Percentiles rank a stretch among this genome's conserved stretches.
Evolutionary conservation across 176 grass and related monocot species (phyloP).

Genomic region (Tillandsia fasciculata): DNA sequence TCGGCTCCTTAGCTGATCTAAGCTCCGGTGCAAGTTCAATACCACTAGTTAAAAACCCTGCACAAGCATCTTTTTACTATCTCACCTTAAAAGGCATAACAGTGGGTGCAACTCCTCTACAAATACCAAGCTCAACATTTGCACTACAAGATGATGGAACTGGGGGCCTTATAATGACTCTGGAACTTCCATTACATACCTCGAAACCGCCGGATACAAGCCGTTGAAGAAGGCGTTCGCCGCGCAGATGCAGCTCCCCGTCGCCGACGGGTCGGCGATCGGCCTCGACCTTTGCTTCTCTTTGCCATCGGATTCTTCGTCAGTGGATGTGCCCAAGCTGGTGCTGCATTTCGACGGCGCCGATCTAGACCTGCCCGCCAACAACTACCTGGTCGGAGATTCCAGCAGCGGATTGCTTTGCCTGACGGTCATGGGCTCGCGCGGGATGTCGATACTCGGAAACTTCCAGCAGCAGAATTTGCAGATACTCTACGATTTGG

Average conservation of each 20-base stretch:
- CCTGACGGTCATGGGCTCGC: neutral
- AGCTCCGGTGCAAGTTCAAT: neutral
- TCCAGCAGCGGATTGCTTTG: neutral
- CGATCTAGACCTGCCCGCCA: constrained; percentile 29
- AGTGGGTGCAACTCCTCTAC: constrained; percentile 29
- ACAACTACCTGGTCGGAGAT: constrained; percentile 18
- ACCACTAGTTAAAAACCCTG: constrained; percentile 15
- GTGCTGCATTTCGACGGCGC: constrained; percentile 35
- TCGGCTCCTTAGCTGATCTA: constrained; percentile 36
- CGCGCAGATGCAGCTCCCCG: constrained; percentile 25
- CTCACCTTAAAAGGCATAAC: constrained; percentile 35
- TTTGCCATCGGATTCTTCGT: constrained; percentile 28
- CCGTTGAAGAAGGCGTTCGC: constrained; percentile 29
- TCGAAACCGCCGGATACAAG: constrained; percentile 26
- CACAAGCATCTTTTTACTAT: constrained; percentile 18
- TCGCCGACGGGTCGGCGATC: constrained; percentile 4
- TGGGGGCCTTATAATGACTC: constrained; percentile 62
- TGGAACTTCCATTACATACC: constrained; percentile 24
- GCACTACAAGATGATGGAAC: constrained; percentile 18
- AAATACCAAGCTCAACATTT: constrained; percentile 28
- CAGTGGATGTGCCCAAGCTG: constrained; percentile 33
- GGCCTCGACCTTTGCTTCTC: constrained; percentile 42
- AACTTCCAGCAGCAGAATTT: constrained; percentile 62
- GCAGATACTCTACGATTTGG: constrained; percentile 43
- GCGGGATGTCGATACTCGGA: constrained; percentile 6